Evolutionary conservation across 2,329 filamentous ascomycete genomes (phyloP).

Genomic region (Colletotrichum truncatum): DNA sequence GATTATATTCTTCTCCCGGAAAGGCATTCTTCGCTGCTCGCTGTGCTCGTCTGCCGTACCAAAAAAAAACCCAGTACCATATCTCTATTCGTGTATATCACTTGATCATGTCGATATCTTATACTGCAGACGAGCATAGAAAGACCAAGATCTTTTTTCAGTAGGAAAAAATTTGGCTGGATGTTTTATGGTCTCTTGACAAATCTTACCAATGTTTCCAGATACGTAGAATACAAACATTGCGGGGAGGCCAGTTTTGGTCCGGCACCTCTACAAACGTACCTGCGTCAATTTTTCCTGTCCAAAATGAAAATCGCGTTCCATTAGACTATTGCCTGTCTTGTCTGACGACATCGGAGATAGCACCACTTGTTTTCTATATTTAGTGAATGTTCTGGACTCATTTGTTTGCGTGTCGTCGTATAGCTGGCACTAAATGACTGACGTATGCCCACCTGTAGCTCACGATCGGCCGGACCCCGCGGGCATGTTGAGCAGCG

Average conservation of each 20-base stretch:
- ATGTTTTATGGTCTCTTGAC: conserved; percentile 47
- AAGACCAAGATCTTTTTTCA: background rate
- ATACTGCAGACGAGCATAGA: background rate
- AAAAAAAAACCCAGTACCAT: background rate
- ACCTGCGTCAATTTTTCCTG: background rate
- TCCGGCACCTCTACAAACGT: conserved; percentile 38
- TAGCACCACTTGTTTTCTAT: too few relatives aligned
- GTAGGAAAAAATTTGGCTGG: background rate
- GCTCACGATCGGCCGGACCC: too few relatives aligned
- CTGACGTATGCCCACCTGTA: too few relatives aligned
- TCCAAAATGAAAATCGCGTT: too few relatives aligned
- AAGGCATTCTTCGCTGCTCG: background rate
- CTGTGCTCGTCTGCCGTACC: background rate
- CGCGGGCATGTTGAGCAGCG: too few relatives aligned
- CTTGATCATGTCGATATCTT: background rate
- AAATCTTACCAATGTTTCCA: conserved; percentile 34
- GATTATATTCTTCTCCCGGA: conserved; percentile 41
- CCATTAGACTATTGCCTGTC: too few relatives aligned
- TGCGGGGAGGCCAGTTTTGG: conserved; percentile 52
- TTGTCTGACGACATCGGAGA: too few relatives aligned
- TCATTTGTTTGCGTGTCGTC: too few relatives aligned
- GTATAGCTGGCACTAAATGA: too few relatives aligned
- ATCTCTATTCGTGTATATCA: background rate
- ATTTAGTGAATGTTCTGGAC: too few relatives aligned
- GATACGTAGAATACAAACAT: conserved; percentile 40